Evolutionary conservation across 257 asterid species (phyloP).

Genomic region (Solanum etuberosum): DNA sequence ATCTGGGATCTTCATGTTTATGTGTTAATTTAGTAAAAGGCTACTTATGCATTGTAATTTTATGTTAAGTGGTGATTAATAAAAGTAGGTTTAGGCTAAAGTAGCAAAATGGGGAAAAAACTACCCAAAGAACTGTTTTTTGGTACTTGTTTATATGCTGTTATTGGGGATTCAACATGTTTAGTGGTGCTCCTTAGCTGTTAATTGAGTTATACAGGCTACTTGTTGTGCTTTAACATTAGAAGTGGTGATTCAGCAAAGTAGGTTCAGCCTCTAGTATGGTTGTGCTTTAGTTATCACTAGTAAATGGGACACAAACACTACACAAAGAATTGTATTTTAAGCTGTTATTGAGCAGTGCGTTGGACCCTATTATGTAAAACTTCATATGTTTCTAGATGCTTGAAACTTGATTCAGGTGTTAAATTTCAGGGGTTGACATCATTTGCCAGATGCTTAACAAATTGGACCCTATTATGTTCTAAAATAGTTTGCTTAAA

Average conservation of each 20-base stretch:
- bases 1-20: background rate
- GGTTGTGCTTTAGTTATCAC: background rate
- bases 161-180: background rate
- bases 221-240: background rate
- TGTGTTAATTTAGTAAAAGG: background rate
- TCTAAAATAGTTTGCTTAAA: background rate
- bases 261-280: background rate
- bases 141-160: background rate
- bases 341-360: background rate
- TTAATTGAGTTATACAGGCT: background rate
- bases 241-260: background rate
- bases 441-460: background rate
- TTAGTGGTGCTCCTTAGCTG: background rate
- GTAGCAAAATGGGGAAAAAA: background rate
- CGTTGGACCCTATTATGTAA: background rate
- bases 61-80: background rate
- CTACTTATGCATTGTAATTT: background rate
- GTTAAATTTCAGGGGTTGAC: background rate
- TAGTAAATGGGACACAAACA: background rate
- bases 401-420: background rate
- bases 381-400: background rate
- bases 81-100: background rate
- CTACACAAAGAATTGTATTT: background rate
- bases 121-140: background rate
- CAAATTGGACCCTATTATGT: background rate